Conservation (phyloP, 345 rosid genomes). For the Psidium guajava region DNA sequence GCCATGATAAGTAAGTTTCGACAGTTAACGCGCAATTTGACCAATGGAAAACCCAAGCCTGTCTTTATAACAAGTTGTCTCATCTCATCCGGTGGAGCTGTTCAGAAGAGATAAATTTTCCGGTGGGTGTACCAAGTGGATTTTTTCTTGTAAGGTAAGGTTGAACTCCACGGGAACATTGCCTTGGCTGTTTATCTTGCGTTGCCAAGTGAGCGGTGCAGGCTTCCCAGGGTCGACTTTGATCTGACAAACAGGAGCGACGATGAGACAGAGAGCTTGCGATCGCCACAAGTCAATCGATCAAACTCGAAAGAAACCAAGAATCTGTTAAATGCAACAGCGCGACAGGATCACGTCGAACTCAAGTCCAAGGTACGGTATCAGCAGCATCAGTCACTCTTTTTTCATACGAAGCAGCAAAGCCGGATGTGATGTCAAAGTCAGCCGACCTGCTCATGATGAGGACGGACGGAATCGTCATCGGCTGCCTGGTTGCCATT, state of each 20-base stretch:
- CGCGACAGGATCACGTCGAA: neutral
- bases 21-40: neutral
- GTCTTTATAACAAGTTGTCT: neutral
- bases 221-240: conserved; percentile 53
- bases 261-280: neutral
- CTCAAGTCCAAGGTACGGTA: neutral
- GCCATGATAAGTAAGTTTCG: neutral
- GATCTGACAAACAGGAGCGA: conserved; percentile 1
- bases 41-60: neutral
- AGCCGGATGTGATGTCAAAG: neutral
- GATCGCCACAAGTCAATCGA: neutral
- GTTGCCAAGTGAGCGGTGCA: conserved; percentile 52
- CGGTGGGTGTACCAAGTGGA: conserved; percentile 41
- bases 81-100: neutral
- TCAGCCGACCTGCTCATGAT: neutral
- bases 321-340: neutral
- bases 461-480: neutral
- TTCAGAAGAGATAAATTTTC: neutral
- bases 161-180: conserved; percentile 26
- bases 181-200: conserved; percentile 28
- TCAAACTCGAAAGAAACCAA: neutral
- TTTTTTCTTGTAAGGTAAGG: conserved; percentile 37
- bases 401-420: neutral
- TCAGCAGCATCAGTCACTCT: neutral
- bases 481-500: neutral